Evolutionary conservation across 129 eudicot genomes (phyloP), one percentile per base, ranked within the genome.

Genomic region (Scalesia atractyloides): DNA sequence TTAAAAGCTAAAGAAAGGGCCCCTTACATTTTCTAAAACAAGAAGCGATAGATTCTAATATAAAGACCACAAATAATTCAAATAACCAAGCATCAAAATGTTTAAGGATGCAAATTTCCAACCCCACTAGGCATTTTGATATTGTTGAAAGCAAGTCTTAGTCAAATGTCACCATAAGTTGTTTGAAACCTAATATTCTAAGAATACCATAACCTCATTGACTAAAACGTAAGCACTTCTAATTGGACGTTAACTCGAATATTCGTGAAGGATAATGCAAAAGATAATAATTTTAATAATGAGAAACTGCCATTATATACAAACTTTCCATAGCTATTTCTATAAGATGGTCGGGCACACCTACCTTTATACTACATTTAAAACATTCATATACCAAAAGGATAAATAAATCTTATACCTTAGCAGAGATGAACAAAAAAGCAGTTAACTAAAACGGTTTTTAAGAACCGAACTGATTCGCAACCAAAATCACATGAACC

Each of bases 231-330:
- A 72, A 4, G 9, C 48, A 63, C 53, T 74, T 71, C 20, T 64
- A 20, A 64, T 74, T 51, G 56, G 41, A 37, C 56, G 49, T 20
- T 41, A 57, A 37, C 72, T 50, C 13, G 79, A 64, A 64, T 74
- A 65, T 74, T 64, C 72, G 52, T 66, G 22, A 43, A 20, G 63
- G 70, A 73, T 64, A 64, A 64, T 34, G 16, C 71, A 63, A 50
- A 56, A 39, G 41, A 18, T 71, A 57, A 18, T 57, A 56, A 26
- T 26, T 26, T 17, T 8, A 20, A 39, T 26, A 64, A 50, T 15
- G 17, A 62, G 8, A 50, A 64, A 39, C 15, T 15, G 9, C 73
- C 59, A 65, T 75, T 9, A 39, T 75, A 33, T 56, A 75, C 79
- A 54, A 54, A 53, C 9, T 52, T 39, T 41, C 24, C 13, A 66